Evolutionary conservation across 345 rosid species (phyloP).

Genomic region (Ceriops tagal): DNA sequence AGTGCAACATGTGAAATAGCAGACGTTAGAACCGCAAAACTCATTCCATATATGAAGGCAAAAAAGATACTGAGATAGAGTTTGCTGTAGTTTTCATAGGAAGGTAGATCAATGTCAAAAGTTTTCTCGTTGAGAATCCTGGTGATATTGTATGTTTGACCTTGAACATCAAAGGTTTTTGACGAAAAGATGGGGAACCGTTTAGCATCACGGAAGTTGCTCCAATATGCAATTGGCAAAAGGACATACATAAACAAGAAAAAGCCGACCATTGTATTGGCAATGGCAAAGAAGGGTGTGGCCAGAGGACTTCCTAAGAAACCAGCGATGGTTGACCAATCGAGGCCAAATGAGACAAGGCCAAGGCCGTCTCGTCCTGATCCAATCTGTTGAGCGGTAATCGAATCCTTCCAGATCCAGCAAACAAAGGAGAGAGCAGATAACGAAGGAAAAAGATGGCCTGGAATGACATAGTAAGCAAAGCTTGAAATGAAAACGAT

Average conservation of each 20-base stretch:
- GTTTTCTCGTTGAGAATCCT: constrained; percentile 43
- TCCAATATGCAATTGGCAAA: constrained; percentile 58
- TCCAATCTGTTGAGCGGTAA: constrained; percentile 64
- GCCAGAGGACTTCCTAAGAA: constrained; percentile 79
- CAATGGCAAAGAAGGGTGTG: constrained; percentile 59
- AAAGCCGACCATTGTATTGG: constrained; percentile 50
- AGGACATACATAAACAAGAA: constrained; percentile 50
- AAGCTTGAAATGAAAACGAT: constrained; percentile 56
- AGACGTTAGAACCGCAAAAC: constrained; percentile 55
- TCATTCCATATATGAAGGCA: constrained; percentile 57
- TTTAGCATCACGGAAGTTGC: constrained; percentile 44
- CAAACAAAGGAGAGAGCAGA: constrained; percentile 65
- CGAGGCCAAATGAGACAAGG: constrained; percentile 67
- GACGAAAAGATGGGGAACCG: constrained; percentile 57
- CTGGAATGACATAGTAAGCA: constrained; percentile 69
- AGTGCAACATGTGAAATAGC: constrained; percentile 69
- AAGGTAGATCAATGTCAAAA: constrained; percentile 39
- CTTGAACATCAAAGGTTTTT: constrained; percentile 42
- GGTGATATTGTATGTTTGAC: constrained; percentile 50
- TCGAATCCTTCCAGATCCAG: constrained; percentile 65
- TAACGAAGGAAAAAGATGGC: constrained; percentile 63
- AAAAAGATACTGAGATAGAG: constrained; percentile 62
- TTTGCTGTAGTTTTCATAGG: constrained; percentile 65
- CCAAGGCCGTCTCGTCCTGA: constrained; percentile 61
- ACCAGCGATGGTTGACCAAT: constrained; percentile 66